phyloP scores from a whole-genome alignment of 176 grass and related monocot genomes.

The Stipa capillata region DNA sequence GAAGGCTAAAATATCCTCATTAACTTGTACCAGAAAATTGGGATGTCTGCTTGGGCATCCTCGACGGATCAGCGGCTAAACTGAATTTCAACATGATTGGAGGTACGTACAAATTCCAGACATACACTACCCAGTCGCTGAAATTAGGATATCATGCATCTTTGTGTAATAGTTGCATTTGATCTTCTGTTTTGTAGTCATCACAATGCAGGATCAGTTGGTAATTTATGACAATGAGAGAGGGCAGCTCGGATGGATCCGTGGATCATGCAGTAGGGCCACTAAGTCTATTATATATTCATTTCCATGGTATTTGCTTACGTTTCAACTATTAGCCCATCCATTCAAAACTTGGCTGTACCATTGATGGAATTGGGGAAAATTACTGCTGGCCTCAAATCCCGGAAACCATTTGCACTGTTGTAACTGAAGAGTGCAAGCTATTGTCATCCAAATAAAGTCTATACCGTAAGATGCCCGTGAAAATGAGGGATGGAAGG shows the following conservation, averaged over 20 bases:
- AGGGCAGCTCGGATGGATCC: slow-evolving; percentile 67
- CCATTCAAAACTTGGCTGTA: no score
- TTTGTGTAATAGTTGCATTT: slow-evolving; percentile 19
- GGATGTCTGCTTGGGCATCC: slow-evolving; percentile 91
- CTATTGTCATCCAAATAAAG: slow-evolving; percentile 13
- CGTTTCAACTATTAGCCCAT: background rate
- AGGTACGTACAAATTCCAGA: slow-evolving; percentile 49
- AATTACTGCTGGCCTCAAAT: no score
- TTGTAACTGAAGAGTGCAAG: no score
- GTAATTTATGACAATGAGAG: slow-evolving; percentile 92
- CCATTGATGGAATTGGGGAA: no score
- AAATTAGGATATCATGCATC: background rate
- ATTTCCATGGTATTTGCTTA: slow-evolving; percentile 42
- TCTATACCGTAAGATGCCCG: slow-evolving; percentile 1
- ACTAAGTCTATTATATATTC: slow-evolving; percentile 48
- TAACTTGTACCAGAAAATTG: slow-evolving; percentile 51
- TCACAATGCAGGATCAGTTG: slow-evolving; percentile 87
- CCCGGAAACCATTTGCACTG: no score
- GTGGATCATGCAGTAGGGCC: slow-evolving; percentile 56
- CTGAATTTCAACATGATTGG: slow-evolving; percentile 68
- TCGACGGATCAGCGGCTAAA: slow-evolving; percentile 56
- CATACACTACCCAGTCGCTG: background rate
- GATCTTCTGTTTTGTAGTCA: slow-evolving; percentile 42
- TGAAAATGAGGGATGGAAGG: slow-evolving; percentile 9
- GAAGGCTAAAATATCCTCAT: slow-evolving; percentile 10